Conservation (phyloP, 2,329 filamentous ascomycete genomes). For the Cladosporium phlei region DNA sequence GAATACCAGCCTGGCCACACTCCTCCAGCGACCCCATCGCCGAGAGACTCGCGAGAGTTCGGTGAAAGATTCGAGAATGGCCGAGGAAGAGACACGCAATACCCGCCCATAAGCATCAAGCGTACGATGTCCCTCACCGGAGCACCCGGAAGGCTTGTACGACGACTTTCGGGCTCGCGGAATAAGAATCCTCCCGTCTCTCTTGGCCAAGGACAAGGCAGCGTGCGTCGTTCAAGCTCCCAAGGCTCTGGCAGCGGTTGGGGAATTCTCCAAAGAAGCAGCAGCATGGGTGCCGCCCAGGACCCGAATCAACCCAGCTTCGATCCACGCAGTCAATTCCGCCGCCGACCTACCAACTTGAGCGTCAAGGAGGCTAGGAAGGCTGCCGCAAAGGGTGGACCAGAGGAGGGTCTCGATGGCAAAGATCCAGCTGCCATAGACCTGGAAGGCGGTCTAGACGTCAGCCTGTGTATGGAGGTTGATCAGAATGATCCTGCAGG, state of each 20-base stretch:
- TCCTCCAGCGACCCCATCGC: slow-evolving; percentile 60
- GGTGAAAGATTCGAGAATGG: slow-evolving; percentile 13
- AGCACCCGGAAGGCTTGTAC: slow-evolving; percentile 36
- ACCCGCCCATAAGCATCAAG: slow-evolving; percentile 23
- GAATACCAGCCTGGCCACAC: slow-evolving; percentile 75
- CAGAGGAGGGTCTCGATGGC: slow-evolving; percentile 51
- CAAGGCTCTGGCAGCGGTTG: slow-evolving; percentile 6
- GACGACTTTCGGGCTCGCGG: slow-evolving; percentile 36
- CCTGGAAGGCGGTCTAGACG: slow-evolving; percentile 76
- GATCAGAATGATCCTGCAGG: slow-evolving; percentile 80
- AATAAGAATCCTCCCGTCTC: slow-evolving; percentile 17
- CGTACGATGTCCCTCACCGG: slow-evolving; percentile 30
- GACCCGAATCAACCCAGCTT: slow-evolving; percentile 7
- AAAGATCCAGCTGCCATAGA: slow-evolving; percentile 59
- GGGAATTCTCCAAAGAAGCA: slow-evolving; percentile 6
- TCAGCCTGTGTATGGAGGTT: slow-evolving; percentile 85
- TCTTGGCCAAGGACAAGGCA: neutral
- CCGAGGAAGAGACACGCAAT: slow-evolving; percentile 5
- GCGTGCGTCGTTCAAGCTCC: slow-evolving; percentile 5
- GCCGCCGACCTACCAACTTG: slow-evolving; percentile 41
- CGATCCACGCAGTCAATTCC: slow-evolving; percentile 30
- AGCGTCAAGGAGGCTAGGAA: slow-evolving; percentile 37
- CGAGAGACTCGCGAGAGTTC: slow-evolving; percentile 14
- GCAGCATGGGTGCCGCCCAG: slow-evolving; percentile 6
- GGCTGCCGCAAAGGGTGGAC: slow-evolving; percentile 43